phyloP scores from a whole-genome alignment of 371 early-diverging fungal genomes.

The Mucor indicus region DNA sequence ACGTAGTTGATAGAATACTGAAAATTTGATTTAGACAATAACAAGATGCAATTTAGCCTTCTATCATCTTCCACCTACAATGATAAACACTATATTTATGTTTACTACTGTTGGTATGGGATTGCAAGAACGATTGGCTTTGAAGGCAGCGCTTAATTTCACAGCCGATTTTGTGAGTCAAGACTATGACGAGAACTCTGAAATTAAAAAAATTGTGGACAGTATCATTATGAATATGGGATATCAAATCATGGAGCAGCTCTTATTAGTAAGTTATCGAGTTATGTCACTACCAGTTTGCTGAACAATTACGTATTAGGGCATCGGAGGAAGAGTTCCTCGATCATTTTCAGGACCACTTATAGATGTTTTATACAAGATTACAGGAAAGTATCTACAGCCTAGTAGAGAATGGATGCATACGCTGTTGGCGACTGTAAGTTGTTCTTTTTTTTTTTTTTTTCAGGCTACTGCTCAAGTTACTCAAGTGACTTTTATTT shows the following conservation, averaged over 20 bases:
- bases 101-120: slow-evolving; percentile 58
- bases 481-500: neutral
- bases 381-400: slow-evolving; percentile 52
- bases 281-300: neutral
- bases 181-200: slow-evolving; percentile 36
- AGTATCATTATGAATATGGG: slow-evolving; percentile 48
- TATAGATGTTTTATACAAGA: slow-evolving; percentile 61
- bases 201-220: slow-evolving; percentile 38
- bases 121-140: slow-evolving; percentile 59
- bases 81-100: slow-evolving; percentile 47
- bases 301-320: slow-evolving; percentile 33
- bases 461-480: neutral
- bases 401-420: slow-evolving; percentile 57
- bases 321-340: slow-evolving; percentile 71
- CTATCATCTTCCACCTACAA: slow-evolving; percentile 48
- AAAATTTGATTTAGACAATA: slow-evolving; percentile 39
- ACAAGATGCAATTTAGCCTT: slow-evolving; percentile 54
- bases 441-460: neutral
- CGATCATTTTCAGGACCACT: slow-evolving; percentile 64
- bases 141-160: slow-evolving; percentile 57
- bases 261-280: slow-evolving; percentile 41
- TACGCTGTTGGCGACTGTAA: slow-evolving; percentile 53
- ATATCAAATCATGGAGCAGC: slow-evolving; percentile 50
- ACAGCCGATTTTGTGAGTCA: slow-evolving; percentile 58
- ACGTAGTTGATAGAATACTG: neutral